A percentile compares a stretch with the other conserved stretches of the same genome.
phyloP scores from a whole-genome alignment of 148 eudicot species.

The Rhododendron mucronatum region DNA sequence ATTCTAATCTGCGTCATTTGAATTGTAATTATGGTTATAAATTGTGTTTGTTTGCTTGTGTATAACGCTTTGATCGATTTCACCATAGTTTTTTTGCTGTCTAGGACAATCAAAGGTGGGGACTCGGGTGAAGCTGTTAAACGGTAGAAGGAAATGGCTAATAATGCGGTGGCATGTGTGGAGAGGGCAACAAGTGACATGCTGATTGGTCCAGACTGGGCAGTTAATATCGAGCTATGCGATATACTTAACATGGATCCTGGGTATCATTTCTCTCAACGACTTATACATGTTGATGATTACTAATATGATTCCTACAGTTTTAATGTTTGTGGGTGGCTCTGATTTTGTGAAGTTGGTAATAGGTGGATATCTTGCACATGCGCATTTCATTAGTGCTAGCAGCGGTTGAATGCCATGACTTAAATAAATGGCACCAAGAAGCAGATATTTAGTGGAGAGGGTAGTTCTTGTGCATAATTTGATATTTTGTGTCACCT shows the following conservation, averaged over 20 bases:
- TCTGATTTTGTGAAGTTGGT: not conserved
- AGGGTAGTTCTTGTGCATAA: not conserved
- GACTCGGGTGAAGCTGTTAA: not conserved
- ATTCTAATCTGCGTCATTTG: not conserved
- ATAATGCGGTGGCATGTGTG: conserved; percentile 59
- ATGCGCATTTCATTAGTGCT: not conserved
- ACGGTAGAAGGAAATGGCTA: conserved; percentile 42
- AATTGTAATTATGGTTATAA: not conserved
- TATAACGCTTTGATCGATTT: not conserved
- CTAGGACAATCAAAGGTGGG: conserved; percentile 17
- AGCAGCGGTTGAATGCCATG: not conserved
- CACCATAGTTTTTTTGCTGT: not conserved
- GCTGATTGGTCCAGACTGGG: conserved; percentile 91
- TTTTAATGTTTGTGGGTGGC: not conserved
- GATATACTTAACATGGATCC: conserved; percentile 81
- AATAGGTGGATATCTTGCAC: not conserved
- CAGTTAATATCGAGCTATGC: conserved; percentile 82
- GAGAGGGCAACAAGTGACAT: conserved; percentile 94
- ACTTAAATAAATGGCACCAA: not conserved
- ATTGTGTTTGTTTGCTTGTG: not conserved
- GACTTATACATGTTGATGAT: not conserved
- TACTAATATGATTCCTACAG: not conserved
- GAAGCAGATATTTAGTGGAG: not conserved
- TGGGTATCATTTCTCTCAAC: conserved; percentile 43
- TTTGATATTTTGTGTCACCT: not conserved